Evolutionary conservation across 306 rosid genomes (phyloP).

Genomic region (Sophora flavescens): DNA sequence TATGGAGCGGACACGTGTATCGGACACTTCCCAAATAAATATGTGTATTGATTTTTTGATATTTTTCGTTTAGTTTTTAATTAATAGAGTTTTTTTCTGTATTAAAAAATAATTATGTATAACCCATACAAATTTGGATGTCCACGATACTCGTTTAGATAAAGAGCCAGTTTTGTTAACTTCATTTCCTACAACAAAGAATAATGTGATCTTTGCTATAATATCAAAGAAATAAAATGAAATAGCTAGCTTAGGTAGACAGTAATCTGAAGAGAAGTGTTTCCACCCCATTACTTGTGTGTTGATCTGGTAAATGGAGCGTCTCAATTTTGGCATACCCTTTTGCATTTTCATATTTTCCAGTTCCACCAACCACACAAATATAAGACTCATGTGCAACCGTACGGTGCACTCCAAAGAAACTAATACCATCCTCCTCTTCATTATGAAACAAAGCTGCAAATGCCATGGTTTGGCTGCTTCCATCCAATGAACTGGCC

Average conservation of each 20-base stretch:
- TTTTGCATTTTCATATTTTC: slow-evolving; percentile 51
- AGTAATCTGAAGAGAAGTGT: slow-evolving; percentile 45
- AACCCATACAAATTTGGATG: too few relatives aligned
- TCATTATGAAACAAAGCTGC: slow-evolving; percentile 32
- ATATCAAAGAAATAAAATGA: background rate
- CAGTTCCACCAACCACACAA: slow-evolving; percentile 56
- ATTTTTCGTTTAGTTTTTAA: too few relatives aligned
- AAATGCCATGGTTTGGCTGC: slow-evolving; percentile 58
- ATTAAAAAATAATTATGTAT: too few relatives aligned
- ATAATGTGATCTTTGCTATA: background rate
- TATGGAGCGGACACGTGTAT: too few relatives aligned
- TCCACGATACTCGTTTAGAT: background rate
- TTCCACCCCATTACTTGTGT: slow-evolving; percentile 39
- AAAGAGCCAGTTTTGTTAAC: background rate
- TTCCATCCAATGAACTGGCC: slow-evolving; percentile 57
- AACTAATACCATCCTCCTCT: slow-evolving; percentile 43
- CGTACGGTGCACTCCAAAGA: slow-evolving; percentile 53
- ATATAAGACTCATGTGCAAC: slow-evolving; percentile 44
- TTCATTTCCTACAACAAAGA: slow-evolving; percentile 20
- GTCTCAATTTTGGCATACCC: slow-evolving; percentile 54
- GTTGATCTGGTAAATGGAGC: slow-evolving; percentile 11
- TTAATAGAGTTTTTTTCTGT: too few relatives aligned
- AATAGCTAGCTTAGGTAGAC: slow-evolving; percentile 28
- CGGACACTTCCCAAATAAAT: too few relatives aligned
- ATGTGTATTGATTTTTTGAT: too few relatives aligned